Conservation (phyloP, 1,284 basidiomycete genomes). For the Gymnopus androsaceus region DNA sequence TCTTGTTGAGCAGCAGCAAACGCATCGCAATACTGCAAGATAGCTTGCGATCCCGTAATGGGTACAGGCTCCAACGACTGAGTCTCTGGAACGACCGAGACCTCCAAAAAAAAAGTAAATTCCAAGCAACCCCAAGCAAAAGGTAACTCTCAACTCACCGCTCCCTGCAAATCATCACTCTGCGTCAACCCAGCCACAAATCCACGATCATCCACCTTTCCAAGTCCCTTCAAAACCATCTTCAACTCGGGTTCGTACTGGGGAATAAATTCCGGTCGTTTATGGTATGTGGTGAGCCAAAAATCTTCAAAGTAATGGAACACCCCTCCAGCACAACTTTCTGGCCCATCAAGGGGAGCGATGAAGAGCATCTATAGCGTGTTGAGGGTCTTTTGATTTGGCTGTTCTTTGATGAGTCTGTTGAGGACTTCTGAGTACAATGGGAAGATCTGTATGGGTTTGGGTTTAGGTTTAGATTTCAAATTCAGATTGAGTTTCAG, state of each 20-base stretch:
- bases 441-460: constrained; percentile 45
- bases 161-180: constrained; percentile 37
- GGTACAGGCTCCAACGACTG: background rate
- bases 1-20: no score
- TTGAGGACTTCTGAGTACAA: constrained; percentile 47
- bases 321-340: no score
- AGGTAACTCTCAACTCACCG: no score
- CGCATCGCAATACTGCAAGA: background rate
- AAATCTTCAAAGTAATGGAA: constrained; percentile 54
- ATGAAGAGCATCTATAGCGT: constrained; percentile 43
- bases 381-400: constrained; percentile 41
- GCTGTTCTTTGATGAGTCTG: constrained; percentile 35
- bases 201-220: constrained; percentile 43
- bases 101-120: background rate
- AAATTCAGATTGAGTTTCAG: background rate
- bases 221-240: constrained; percentile 39
- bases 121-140: no score
- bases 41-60: background rate
- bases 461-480: no score
- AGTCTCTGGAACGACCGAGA: constrained; percentile 3
- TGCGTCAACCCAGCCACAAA: constrained; percentile 41
- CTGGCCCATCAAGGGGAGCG: constrained; percentile 51
- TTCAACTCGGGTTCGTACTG: constrained; percentile 40
- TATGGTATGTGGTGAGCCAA: constrained; percentile 51
- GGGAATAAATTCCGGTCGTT: constrained; percentile 31